Evolutionary conservation across 345 rosid species (phyloP).

Genomic region (Eucalyptus dawsonii): DNA sequence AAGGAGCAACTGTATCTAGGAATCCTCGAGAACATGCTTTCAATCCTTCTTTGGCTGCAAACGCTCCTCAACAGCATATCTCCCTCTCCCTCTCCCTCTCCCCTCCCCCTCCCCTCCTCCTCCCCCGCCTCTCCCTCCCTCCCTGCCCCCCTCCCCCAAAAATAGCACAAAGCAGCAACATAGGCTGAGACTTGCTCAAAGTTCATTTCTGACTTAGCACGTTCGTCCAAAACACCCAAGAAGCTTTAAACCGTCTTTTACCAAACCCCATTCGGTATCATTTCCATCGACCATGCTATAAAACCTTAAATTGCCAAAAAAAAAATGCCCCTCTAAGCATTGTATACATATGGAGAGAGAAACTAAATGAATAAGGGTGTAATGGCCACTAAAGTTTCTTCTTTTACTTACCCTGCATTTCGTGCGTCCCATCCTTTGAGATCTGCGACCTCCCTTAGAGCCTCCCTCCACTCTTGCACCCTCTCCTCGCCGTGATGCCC

Average conservation of each 20-base stretch:
- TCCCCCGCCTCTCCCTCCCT: background rate
- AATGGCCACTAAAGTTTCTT: background rate
- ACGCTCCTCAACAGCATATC: too few species aligned
- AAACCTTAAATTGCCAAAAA: background rate
- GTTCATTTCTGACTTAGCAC: background rate
- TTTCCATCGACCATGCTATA: background rate
- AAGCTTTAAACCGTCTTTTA: background rate
- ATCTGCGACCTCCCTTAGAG: background rate
- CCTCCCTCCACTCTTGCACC: background rate
- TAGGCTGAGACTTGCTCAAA: background rate
- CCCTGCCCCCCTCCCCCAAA: background rate
- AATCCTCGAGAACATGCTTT: too few species aligned
- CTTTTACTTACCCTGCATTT: background rate
- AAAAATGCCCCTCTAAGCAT: background rate
- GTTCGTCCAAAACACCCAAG: background rate
- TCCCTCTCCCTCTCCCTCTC: background rate
- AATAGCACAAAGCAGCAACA: background rate
- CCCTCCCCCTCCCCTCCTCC: too few species aligned
- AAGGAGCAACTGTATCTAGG: too few species aligned
- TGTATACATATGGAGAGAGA: too few species aligned
- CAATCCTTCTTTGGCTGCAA: too few species aligned
- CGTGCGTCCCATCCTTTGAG: background rate
- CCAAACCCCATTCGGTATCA: background rate
- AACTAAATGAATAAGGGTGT: background rate
- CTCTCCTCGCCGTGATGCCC: background rate